Percentiles rank a stretch among this genome's conserved stretches.
phyloP scores from a whole-genome alignment of 2,329 filamentous ascomycete genomes.

The Moelleriella libera region DNA sequence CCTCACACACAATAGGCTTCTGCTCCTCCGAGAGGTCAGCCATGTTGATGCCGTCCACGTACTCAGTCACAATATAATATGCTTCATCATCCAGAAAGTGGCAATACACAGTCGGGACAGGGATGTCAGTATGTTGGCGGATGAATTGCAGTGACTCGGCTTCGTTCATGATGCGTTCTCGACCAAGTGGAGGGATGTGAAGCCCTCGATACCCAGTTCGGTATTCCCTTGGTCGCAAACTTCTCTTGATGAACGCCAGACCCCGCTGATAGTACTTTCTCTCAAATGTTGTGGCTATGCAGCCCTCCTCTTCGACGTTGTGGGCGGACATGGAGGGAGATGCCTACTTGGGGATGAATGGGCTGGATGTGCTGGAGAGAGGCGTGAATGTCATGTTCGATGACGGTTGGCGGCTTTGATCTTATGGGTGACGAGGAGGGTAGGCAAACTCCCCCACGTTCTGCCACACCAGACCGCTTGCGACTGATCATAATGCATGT shows the following conservation, averaged over 20 bases:
- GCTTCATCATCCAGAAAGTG: constrained; percentile 8
- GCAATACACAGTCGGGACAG: constrained; percentile 6
- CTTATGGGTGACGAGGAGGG: too few relatives aligned
- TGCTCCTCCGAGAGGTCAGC: constrained; percentile 3
- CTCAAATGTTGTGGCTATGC: constrained; percentile 12
- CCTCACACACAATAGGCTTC: constrained; percentile 7
- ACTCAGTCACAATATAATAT: constrained; percentile 7
- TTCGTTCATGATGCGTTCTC: constrained; percentile 8
- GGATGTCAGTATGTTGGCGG: constrained; percentile 4
- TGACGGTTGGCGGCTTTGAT: too few relatives aligned
- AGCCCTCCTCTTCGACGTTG: constrained; percentile 9
- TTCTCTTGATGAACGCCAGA: constrained; percentile 16
- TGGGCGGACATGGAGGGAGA: too few relatives aligned
- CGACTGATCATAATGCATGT: too few relatives aligned
- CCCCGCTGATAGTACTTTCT: constrained; percentile 13
- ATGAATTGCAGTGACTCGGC: constrained; percentile 2
- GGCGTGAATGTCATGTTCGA: too few relatives aligned
- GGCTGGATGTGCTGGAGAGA: too few relatives aligned
- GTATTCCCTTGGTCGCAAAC: constrained; percentile 15
- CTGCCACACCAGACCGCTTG: too few relatives aligned
- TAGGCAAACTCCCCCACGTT: too few relatives aligned
- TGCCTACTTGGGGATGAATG: too few relatives aligned
- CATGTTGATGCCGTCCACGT: constrained; percentile 7
- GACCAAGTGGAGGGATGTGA: constrained; percentile 14
- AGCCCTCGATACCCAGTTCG: constrained; percentile 12